These are phyloP conservation scores for Telfairia occidentalis DNA, from an alignment of 331 rosid genomes.

Conservation along the genomic window DNA sequence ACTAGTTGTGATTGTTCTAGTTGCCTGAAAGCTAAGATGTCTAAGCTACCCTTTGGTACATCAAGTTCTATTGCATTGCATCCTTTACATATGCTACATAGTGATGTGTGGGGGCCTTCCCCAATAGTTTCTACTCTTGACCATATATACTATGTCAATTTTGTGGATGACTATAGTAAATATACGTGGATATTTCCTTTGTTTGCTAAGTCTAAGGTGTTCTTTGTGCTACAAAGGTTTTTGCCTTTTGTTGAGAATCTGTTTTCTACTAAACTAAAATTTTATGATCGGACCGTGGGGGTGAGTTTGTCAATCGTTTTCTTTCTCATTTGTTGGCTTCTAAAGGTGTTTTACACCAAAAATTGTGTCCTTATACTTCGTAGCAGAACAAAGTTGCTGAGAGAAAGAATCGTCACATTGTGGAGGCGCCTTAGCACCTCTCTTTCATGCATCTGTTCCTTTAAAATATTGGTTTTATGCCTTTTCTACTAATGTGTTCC, in stretches of 20 bases:
- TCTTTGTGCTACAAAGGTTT: too few species aligned
- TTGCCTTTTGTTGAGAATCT: not conserved
- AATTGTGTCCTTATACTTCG: not conserved
- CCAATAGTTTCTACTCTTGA: too few species aligned
- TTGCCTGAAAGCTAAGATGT: not conserved
- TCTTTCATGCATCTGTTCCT: too few species aligned
- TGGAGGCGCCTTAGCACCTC: not conserved
- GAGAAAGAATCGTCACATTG: not conserved
- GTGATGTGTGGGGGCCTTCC: not conserved
- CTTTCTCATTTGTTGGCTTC: not conserved
- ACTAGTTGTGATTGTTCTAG: not conserved
- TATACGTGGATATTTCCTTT: not conserved
- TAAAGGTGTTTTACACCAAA: not conserved
- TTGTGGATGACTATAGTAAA: not conserved
- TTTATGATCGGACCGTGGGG: not conserved
- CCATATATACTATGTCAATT: not conserved
- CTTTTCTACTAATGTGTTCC: too few species aligned
- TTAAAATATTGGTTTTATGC: too few species aligned
- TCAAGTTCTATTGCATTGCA: not conserved
- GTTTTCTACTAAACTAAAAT: not conserved
- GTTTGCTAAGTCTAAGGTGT: not conserved
- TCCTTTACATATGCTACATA: not conserved
- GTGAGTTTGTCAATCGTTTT: not conserved
- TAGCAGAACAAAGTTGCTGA: not conserved
- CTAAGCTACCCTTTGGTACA: not conserved